These are phyloP conservation scores for Phytophthora tubulina DNA, from an alignment of 352 stramenopile species.

Conservation along the genomic window DNA sequence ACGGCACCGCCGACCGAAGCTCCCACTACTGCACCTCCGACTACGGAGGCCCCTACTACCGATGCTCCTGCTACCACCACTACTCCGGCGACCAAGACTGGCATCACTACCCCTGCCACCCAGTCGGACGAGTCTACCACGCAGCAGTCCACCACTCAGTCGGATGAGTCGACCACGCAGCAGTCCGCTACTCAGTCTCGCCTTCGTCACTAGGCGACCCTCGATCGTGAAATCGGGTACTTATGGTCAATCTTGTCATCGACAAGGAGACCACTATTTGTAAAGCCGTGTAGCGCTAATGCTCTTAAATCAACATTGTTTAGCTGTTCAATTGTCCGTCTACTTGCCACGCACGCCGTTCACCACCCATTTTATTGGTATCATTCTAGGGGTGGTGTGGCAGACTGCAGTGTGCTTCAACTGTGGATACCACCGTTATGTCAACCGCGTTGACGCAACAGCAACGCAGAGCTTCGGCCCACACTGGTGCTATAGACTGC, in stretches of 20 bases:
- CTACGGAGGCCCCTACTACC: constrained; percentile 10
- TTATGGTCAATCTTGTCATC: no score
- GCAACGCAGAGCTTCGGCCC: no score
- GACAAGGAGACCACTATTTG: background rate
- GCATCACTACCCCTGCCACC: constrained; percentile 15
- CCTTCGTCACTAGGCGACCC: constrained; percentile 25
- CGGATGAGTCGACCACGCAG: background rate
- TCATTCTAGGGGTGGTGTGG: no score
- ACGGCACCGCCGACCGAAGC: constrained; percentile 7
- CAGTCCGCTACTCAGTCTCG: constrained; percentile 28
- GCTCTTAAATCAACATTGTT: no score
- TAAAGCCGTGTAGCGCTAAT: background rate
- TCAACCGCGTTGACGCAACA: no score
- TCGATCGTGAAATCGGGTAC: no score
- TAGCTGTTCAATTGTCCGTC: no score
- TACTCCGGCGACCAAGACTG: constrained; percentile 16
- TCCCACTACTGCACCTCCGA: background rate
- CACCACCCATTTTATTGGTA: no score
- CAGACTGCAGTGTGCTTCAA: no score
- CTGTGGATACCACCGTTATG: no score
- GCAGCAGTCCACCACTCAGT: constrained; percentile 16
- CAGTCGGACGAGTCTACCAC: constrained; percentile 26
- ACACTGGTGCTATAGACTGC: no score
- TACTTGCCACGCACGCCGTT: no score
- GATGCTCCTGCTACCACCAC: constrained; percentile 9